These are phyloP conservation scores for Trametes coccinea DNA, from an alignment of 768 basidiomycete species.

Conservation along the genomic window DNA sequence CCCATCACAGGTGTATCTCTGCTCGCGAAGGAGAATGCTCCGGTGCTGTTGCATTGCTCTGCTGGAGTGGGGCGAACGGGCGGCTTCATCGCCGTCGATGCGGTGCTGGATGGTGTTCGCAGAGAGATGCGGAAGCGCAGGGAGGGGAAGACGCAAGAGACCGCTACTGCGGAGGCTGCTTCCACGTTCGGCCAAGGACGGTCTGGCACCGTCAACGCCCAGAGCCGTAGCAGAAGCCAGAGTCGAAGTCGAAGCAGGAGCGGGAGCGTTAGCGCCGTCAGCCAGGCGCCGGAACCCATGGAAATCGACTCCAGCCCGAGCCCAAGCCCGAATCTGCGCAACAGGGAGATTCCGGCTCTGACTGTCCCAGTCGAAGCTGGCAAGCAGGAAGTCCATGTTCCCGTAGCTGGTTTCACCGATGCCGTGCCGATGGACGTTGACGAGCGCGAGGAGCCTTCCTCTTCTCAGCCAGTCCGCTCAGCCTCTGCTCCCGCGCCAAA, in stretches of 20 bases:
- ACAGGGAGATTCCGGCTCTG: slow-evolving; percentile 15
- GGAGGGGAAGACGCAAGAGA: slow-evolving; percentile 25
- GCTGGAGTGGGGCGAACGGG: slow-evolving; percentile 96
- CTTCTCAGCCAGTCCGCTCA: neutral
- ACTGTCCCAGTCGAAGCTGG: slow-evolving; percentile 24
- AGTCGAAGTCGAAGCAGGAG: slow-evolving; percentile 10
- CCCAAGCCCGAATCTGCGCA: neutral
- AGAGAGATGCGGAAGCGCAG: slow-evolving; percentile 50
- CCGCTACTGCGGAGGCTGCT: slow-evolving; percentile 11
- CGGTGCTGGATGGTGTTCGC: slow-evolving; percentile 74
- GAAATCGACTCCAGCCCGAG: slow-evolving; percentile 22
- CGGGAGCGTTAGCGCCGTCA: slow-evolving; percentile 22
- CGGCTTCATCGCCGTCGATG: slow-evolving; percentile 88
- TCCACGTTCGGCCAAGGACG: slow-evolving; percentile 8
- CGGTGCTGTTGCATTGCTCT: slow-evolving; percentile 84
- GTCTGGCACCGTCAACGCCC: slow-evolving; percentile 21
- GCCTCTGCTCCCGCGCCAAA: neutral
- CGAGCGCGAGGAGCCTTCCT: neutral
- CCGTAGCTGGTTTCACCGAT: slow-evolving; percentile 26
- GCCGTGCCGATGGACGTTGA: slow-evolving; percentile 34
- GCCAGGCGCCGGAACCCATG: slow-evolving; percentile 19
- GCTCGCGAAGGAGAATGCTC: slow-evolving; percentile 53
- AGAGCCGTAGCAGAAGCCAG: slow-evolving; percentile 19
- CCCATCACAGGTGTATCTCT: slow-evolving; percentile 54
- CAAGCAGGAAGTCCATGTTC: slow-evolving; percentile 24